Evolutionary conservation across 176 grass and related monocot species (phyloP).

Genomic region (Cenchrus fungigraminus): DNA sequence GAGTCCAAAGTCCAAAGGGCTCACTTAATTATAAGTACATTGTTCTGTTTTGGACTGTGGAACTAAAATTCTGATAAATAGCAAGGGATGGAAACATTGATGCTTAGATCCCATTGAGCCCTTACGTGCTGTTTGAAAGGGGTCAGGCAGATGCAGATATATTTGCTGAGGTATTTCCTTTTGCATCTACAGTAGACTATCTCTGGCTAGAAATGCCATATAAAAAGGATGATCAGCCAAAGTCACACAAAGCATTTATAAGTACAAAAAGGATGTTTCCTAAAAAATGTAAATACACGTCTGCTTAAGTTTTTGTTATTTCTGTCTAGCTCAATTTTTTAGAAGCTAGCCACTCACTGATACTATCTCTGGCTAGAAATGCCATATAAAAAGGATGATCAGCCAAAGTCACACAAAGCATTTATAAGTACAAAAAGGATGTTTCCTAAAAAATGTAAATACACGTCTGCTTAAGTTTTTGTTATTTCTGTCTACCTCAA

Average conservation of each 20-base stretch:
- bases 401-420: not conserved
- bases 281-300: not conserved
- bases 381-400: not conserved
- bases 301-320: not conserved
- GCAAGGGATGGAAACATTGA: not conserved
- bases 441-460: too few relatives aligned
- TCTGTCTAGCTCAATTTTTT: too few relatives aligned
- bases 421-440: not conserved
- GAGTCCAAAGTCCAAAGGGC: too few relatives aligned
- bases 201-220: not conserved
- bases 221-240: not conserved
- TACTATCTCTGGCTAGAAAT: not conserved
- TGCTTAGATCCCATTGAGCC: not conserved
- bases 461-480: not conserved
- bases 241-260: constrained; percentile 7
- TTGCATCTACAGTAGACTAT: not conserved
- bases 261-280: not conserved
- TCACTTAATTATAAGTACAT: too few relatives aligned
- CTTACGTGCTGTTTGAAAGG: not conserved
- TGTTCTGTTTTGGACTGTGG: not conserved
- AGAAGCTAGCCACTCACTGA: not conserved
- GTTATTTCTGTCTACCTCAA: too few relatives aligned
- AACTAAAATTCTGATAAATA: not conserved
- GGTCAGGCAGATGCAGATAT: not conserved
- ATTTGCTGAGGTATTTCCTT: not conserved